A percentile compares a stretch with the other conserved stretches of the same genome.
Evolutionary conservation across 2,329 filamentous ascomycete genomes (phyloP).

Genomic region (Fusarium nelsonii): DNA sequence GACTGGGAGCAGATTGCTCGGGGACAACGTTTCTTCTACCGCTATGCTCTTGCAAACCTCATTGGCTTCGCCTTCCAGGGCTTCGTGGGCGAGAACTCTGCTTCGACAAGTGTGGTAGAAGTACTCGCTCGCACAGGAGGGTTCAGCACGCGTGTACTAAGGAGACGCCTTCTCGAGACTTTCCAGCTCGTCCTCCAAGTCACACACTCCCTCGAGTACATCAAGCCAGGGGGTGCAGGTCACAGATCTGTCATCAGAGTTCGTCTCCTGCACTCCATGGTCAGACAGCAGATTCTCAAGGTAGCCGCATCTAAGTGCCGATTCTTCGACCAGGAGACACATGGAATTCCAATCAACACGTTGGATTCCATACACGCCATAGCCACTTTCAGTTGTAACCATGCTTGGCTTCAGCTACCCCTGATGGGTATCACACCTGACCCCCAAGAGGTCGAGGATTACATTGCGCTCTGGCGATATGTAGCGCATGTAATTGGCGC

Average conservation of each 20-base stretch:
- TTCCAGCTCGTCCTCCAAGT: conserved; percentile 65
- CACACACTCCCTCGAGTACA: conserved; percentile 67
- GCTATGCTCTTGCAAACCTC: conserved; percentile 71
- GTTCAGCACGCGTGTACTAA: conserved; percentile 71
- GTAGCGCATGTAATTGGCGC: conserved; percentile 50
- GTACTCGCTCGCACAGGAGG: conserved; percentile 75
- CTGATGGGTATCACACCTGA: conserved; percentile 71
- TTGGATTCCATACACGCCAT: conserved; percentile 75
- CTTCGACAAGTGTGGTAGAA: conserved; percentile 72
- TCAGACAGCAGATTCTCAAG: conserved; percentile 71
- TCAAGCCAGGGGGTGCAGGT: conserved; percentile 72
- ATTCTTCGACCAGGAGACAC: conserved; percentile 70
- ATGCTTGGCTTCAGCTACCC: conserved; percentile 73
- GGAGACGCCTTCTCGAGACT: conserved; percentile 66
- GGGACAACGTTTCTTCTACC: conserved; percentile 73
- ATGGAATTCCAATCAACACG: conserved; percentile 73
- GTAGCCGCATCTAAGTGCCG: conserved; percentile 61
- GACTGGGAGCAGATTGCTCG: conserved; percentile 74
- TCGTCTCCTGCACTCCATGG: conserved; percentile 73
- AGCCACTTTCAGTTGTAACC: conserved; percentile 70
- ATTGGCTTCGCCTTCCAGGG: conserved; percentile 61
- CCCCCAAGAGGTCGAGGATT: conserved; percentile 70
- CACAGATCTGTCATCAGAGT: conserved; percentile 72
- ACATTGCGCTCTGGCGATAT: conserved; percentile 68
- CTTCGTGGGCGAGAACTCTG: conserved; percentile 54